Conservation (phyloP, 2,329 filamentous ascomycete species). For the Pseudogymnoascus sp. region DNA sequence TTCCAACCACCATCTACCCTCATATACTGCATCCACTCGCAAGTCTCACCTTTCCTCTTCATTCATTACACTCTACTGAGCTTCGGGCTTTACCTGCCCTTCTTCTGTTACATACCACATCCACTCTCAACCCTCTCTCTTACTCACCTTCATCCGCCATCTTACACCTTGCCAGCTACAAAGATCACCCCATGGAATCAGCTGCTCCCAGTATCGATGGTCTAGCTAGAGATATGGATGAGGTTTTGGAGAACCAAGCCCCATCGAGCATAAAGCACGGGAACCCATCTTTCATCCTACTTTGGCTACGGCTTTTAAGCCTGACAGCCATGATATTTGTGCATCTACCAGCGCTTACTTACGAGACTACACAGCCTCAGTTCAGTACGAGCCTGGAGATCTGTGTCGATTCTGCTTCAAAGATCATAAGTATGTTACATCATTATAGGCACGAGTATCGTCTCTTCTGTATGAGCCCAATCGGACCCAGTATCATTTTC, state of each 20-base stretch:
- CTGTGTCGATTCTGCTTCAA: background rate
- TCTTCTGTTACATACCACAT: background rate
- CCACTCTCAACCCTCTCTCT: background rate
- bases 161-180: background rate
- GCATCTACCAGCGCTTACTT: slow-evolving; percentile 7
- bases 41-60: background rate
- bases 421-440: background rate
- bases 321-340: background rate
- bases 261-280: background rate
- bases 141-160: background rate
- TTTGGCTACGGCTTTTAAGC: background rate
- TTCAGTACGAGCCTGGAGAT: background rate
- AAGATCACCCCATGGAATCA: background rate
- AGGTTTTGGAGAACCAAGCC: background rate
- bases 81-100: background rate
- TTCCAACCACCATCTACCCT: background rate
- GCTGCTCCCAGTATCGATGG: background rate
- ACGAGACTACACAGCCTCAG: background rate
- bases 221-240: background rate
- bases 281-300: background rate
- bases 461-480: background rate
- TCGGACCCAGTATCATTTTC: background rate
- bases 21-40: background rate
- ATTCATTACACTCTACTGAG: background rate
- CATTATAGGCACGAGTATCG: background rate